Base-by-base conservation (phyloP, 1,139 yeast species). In the Kluyveromyces marxianus region DNA sequence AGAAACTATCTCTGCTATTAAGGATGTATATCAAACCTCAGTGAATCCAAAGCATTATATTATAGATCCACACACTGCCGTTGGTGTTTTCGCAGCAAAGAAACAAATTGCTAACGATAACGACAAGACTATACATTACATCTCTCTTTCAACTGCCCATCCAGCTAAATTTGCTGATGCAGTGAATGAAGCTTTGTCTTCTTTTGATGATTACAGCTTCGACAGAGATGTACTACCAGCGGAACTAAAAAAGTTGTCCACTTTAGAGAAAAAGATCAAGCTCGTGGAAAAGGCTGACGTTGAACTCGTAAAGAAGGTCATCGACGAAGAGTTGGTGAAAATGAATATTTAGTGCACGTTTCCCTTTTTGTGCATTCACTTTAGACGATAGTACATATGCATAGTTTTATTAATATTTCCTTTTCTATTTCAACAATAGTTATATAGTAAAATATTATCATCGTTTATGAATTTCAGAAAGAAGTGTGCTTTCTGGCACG, bases 91-190 rank as follows among this genome's bases (percentile, higher is more conserved):
- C 48, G 83, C 95, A 28, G 73, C 94, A 34, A 75, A 83, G 57
- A 74, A 81, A 55, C 73, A 77, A 58, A 77, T 82, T 48, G 72
- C 69, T 7, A 66, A 70, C 45, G 84, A 79, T 54, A 56, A 63
- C 5, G 71, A 72, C 36, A 55, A 66, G 24, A 62, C 70, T 29
- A 64, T 73, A 39, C 65, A 70, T 45, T 87, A 87, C 65, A 75
- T 92, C 44, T 86, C 96, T 4, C 77, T 92, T 50, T 85, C 97
- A 2, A 92, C 98, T 39, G 98, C 98, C 5, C 98, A 92, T 64
- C 98, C 98, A 38, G 98, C 98, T 50, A 92, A 92, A 69, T 92
- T 92, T 63, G 87, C 96, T 28, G 97, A 89, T 53, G 98, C 96
- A 45, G 98, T 92, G 24, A 84, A 89, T 65, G 71, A 77, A 57